Base-by-base conservation (phyloP, 192 early-diverging fungal species). In the Umbelopsis ramanniana region DNA sequence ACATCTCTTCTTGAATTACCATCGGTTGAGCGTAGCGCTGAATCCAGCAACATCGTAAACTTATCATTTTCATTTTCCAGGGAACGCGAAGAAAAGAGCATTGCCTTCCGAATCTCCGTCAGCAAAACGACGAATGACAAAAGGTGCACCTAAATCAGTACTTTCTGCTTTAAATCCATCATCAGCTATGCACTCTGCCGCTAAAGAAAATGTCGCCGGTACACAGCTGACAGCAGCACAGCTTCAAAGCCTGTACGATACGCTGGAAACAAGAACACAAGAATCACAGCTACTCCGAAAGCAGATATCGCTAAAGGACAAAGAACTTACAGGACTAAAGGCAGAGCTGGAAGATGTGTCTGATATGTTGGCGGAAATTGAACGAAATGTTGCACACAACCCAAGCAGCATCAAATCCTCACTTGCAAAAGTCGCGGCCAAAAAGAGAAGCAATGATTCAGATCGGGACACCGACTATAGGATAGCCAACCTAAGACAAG, bases 251-350 rank as follows among this genome's bases (percentile, higher is more conserved):
- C 7, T 63, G 26, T 63, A 63, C 33, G 57, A 63, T 37, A 63
- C 57, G 0, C 17, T 63, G 29, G 57, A 63, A 37, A 63, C 57
- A 5, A 22, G 57, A 37, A 63, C 57, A 19, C 57, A 63, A 37
- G 57, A 63, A 63, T 63, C 57, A 17, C 26, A 63, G 15, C 57
- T 63, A 0, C 57, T 63, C 17, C 57, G 57, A 63, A 63, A 63
- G 33, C 57, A 63, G 29, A 63, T 63, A 29, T 11, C 57, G 10
- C 19, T 63, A 1, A 63, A 63, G 26, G 57, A 63, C 33, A 63
- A 63, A 19, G 57, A 63, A 37, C 57, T 63, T 38, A 19, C 57
- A 1, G 57, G 57, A 0, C 57, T 63, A 26, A 63, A 63, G 17
- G 12, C 57, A 15, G 57, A 63, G 33, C 12, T 63, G 2, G 57